Conservation (phyloP, 2,329 filamentous ascomycete genomes). For the Monosporascus sp. region DNA sequence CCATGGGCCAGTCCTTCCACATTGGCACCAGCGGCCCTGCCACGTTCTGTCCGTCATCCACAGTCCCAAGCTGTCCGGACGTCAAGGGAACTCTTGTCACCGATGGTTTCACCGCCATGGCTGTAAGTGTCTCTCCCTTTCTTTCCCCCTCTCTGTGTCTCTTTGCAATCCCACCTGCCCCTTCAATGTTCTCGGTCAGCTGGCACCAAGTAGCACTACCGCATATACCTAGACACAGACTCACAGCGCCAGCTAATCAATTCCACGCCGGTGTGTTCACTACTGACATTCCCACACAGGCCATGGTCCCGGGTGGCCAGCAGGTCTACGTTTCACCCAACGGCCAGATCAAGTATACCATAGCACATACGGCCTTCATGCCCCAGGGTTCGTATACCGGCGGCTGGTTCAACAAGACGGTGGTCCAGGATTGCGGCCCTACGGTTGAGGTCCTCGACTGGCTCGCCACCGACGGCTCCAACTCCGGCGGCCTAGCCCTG, state of each 20-base stretch:
- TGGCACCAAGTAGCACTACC: too few relatives aligned
- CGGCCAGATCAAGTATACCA: constrained; percentile 52
- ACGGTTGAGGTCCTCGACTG: constrained; percentile 20
- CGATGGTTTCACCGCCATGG: constrained; percentile 16
- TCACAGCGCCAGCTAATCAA: not conserved
- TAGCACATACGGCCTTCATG: constrained; percentile 46
- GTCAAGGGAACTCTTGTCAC: constrained; percentile 21
- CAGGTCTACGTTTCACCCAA: constrained; percentile 50
- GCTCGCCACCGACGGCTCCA: constrained; percentile 23
- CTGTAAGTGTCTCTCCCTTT: constrained; percentile 12
- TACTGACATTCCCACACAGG: constrained; percentile 18
- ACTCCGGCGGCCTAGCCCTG: constrained; percentile 20
- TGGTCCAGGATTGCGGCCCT: constrained; percentile 19
- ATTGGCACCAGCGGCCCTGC: constrained; percentile 17
- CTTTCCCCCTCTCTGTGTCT: not conserved
- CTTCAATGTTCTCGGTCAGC: too few relatives aligned
- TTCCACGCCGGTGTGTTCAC: not conserved
- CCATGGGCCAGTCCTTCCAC: constrained; percentile 17
- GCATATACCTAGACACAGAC: too few relatives aligned
- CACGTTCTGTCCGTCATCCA: constrained; percentile 18
- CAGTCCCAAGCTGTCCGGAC: constrained; percentile 13
- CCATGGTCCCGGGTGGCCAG: constrained; percentile 59
- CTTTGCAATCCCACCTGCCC: too few relatives aligned
- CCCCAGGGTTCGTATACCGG: constrained; percentile 45
- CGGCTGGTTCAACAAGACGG: constrained; percentile 37